Evolutionary conservation across 805 yeast species (phyloP), one percentile per base, ranked within the genome.

Genomic region (Nakazawaea peltata): DNA sequence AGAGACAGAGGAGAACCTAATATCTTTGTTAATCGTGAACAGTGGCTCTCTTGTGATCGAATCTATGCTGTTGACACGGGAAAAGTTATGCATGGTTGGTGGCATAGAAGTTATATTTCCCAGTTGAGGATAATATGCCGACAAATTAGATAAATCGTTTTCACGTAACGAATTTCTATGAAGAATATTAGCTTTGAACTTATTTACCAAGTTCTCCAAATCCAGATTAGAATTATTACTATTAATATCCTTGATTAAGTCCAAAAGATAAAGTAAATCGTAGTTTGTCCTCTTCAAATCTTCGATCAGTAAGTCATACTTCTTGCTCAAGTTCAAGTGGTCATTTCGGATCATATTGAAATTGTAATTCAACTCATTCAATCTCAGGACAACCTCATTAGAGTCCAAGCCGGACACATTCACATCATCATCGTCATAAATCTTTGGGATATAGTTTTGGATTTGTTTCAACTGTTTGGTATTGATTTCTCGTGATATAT

Each of bases 241-340:
- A 10, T 7, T 8, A 2, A 41, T 35, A 16, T 54, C 60, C 30
- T 50, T 56, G 15, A 57, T 24, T 12, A 54, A 41, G 37, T 75
- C 82, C 9, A 77, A 44, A 7, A 77, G 40, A 26, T 63, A 63
- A 3, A 75, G 67, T 54, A 73, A 59, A 44, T 77, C 85, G 36
- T 63, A 46, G 45, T 73, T 74, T 13, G 70, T 62, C 36, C 62
- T 60, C 25, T 67, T 64, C 39, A 72, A 46, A 32, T 73, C 76
- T 4, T 67, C 71, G 22, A 57, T 50, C 5, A 75, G 61, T 9
- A 61, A 45, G 19, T 74, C 81, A 46, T 69, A 69, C 34, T 67
- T 59, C 12, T 63, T 46, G 29, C 62, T 65, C 29, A 74, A 48
- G 26, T 56, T 51, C 10, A 60, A 57, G 45, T 69, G 62, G 30